phyloP scores from a whole-genome alignment of 169 alveolate species.

The Sarcocystis neurona region DNA sequence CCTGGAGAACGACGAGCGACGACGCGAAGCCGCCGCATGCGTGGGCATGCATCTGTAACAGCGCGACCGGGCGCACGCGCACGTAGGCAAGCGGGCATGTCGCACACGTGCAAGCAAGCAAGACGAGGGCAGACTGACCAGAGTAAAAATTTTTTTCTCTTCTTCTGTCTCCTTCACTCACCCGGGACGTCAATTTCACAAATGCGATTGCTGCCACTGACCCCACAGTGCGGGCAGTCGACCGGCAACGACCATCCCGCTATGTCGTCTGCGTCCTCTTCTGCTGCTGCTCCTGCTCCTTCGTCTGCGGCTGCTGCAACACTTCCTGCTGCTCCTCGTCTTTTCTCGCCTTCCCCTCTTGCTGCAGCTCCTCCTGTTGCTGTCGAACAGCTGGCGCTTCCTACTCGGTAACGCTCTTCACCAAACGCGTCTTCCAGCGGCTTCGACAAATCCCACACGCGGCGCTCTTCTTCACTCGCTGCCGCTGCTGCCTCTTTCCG shows the following conservation, averaged over 20 bases:
- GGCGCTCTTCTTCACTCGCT: neutral
- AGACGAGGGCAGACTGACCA: too few species aligned
- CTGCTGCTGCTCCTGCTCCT: neutral
- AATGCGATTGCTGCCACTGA: conserved; percentile 78
- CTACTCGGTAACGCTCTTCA: too few species aligned
- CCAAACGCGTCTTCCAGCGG: conserved; percentile 31
- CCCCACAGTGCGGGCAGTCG: conserved; percentile 85
- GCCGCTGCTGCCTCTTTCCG: neutral
- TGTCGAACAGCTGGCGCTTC: too few species aligned
- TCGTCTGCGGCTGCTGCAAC: neutral
- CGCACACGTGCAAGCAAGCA: too few species aligned
- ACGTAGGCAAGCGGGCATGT: neutral
- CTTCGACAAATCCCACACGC: conserved; percentile 17
- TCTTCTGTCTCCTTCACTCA: neutral
- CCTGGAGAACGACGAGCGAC: neutral
- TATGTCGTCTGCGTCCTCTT: neutral
- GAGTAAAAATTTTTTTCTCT: neutral
- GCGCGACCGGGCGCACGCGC: neutral
- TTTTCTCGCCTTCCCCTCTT: neutral
- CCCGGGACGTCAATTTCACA: conserved; percentile 96
- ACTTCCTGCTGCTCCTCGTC: neutral
- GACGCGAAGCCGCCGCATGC: neutral
- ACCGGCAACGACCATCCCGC: conserved; percentile 24
- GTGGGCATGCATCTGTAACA: neutral
- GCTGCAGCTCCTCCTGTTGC: conserved; percentile 3